Evolutionary conservation across 345 rosid genomes (phyloP).

Genomic region (Corchorus capsularis): DNA sequence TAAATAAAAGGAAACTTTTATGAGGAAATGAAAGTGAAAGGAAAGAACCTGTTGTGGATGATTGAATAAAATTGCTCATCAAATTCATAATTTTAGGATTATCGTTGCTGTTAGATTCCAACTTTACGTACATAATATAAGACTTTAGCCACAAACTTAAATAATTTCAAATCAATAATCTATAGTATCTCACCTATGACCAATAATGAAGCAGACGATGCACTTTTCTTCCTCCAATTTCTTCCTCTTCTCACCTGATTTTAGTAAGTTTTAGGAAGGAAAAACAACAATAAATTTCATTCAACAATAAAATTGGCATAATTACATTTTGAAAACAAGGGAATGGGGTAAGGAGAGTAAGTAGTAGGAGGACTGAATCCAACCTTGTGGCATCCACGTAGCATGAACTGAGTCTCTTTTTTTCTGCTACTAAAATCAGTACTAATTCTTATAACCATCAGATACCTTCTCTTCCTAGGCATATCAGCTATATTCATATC

Average conservation of each 20-base stretch:
- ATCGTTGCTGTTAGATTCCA: not conserved
- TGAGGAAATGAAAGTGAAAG: no score
- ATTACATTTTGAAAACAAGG: not conserved
- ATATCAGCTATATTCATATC: constrained; percentile 45
- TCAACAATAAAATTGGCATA: constrained; percentile 17
- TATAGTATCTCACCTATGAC: constrained; percentile 63
- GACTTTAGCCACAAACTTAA: not conserved
- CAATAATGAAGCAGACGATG: constrained; percentile 83
- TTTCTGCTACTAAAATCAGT: constrained; percentile 94
- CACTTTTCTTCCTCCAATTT: constrained; percentile 93
- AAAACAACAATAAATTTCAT: constrained; percentile 3
- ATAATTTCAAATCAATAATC: not conserved
- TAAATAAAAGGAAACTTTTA: no score
- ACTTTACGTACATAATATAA: not conserved
- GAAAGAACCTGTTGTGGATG: no score
- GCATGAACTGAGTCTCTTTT: constrained; percentile 93
- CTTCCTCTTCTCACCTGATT: constrained; percentile 80
- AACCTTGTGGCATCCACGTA: constrained; percentile 99
- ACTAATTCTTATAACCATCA: constrained; percentile 92
- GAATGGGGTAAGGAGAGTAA: not conserved
- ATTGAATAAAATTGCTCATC: no score
- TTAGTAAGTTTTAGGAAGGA: constrained; percentile 14
- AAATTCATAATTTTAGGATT: not conserved
- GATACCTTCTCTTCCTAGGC: constrained; percentile 55
- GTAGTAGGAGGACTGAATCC: constrained; percentile 6